Evolutionary conservation across 2,329 filamentous ascomycete genomes (phyloP).

Genomic region (Cladophialophora immunda): DNA sequence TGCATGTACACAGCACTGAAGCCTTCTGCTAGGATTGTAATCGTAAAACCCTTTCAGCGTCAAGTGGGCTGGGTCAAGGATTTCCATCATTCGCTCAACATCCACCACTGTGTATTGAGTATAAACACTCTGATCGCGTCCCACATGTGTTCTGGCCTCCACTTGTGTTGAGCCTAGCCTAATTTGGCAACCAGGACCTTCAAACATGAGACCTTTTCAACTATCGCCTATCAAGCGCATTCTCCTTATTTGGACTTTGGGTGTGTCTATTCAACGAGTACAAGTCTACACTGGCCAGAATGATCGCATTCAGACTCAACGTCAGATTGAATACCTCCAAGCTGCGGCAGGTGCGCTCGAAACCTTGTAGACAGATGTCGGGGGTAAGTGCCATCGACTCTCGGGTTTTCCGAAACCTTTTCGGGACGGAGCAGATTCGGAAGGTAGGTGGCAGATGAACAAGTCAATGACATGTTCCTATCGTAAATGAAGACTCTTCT

Average conservation of each 20-base stretch:
- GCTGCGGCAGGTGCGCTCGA: not conserved
- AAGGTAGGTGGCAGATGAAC: not conserved
- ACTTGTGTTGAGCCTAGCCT: not conserved
- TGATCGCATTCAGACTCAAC: not conserved
- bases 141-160: not conserved
- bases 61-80: not conserved
- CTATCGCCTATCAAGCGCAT: not conserved
- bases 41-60: no score
- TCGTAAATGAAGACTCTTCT: not conserved
- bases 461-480: no score
- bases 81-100: not conserved
- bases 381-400: slow-evolving; percentile 37
- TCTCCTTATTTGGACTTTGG: not conserved
- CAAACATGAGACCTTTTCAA: not conserved
- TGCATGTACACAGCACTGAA: no score
- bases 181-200: not conserved
- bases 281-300: not conserved
- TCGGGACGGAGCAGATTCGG: slow-evolving; percentile 42
- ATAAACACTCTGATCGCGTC: not conserved
- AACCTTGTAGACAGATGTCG: not conserved
- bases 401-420: slow-evolving; percentile 41
- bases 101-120: no score
- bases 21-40: no score
- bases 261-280: not conserved
- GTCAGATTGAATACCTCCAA: not conserved